Percentiles rank a stretch among this genome's conserved stretches.
phyloP scores from a whole-genome alignment of 75 land plant species.

The Pinus taeda region DNA sequence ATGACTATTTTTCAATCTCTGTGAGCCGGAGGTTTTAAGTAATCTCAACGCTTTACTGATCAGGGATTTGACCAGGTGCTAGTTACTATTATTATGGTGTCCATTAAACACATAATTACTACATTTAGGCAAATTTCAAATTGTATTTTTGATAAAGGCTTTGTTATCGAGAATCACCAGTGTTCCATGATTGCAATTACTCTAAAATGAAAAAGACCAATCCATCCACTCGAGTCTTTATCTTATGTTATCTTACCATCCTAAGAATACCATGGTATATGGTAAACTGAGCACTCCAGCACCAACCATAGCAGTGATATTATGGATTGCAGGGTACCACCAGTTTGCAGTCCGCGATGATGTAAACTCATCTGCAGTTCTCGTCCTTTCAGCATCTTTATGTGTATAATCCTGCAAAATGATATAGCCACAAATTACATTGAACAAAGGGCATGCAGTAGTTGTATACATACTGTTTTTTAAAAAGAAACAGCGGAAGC shows the following conservation, averaged over 20 bases:
- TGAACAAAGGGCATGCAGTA: too few species aligned
- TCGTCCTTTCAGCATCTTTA: too few species aligned
- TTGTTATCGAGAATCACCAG: too few species aligned
- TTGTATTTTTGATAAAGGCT: background rate
- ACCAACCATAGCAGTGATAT: conserved; percentile 61
- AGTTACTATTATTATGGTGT: too few species aligned
- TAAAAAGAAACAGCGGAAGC: too few species aligned
- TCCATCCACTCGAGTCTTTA: background rate
- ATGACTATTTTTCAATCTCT: too few species aligned
- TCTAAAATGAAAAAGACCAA: background rate
- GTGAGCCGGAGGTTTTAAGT: too few species aligned
- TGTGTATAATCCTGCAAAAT: too few species aligned
- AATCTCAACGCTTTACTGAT: background rate
- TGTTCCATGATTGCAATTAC: background rate
- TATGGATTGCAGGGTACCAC: conserved; percentile 78
- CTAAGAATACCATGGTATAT: conserved; percentile 49
- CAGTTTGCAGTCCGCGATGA: conserved; percentile 43
- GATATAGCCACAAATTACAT: too few species aligned
- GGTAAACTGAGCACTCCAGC: conserved; percentile 49
- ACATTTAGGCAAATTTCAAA: background rate
- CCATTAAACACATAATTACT: background rate
- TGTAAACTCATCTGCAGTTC: too few species aligned
- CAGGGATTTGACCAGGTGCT: background rate
- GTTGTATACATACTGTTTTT: too few species aligned
- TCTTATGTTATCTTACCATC: conserved; percentile 36